Base-by-base conservation (phyloP, 306 rosid genomes). In the Ormosia semicastrata region DNA sequence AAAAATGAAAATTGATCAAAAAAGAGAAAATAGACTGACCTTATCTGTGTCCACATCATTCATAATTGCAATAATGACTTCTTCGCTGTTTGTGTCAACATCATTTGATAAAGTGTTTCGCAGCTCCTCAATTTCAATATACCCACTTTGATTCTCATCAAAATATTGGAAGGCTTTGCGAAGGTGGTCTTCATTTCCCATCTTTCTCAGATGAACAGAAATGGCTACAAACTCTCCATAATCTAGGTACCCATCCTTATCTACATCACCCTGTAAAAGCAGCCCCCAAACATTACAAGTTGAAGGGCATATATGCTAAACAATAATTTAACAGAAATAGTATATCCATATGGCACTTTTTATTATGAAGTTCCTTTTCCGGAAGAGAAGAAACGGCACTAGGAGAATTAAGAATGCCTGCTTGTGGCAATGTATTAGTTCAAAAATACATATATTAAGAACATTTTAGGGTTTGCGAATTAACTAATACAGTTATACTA, bases 41-140 rank as follows among this genome's bases (percentile, higher is more conserved):
- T 96, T 93, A 86, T 96, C 98, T 5, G 98, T 89, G 86, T 96
- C 99, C 73, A 96, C 99, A 2, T 96, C 99, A 63, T 80, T 82
- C 87, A 96, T 91, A 74, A 96, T 93, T 76, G 94, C 97, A 66
- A 73, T 83, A 8, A 91, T 72, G 68, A 96, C 94, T 75, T 95
- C 98, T 85, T 96, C 99, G 79, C 68, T 62, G 82, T 82, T 81
- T 43, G 84, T 67, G 34, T 89, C 97, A 66, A 88, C 72, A 14
- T 96, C 98, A 84, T 88, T 85, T 2, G 81, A 82, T 81, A 96
- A 81, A 82, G 92, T 85, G 5, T 41, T 34, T 15, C 93, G 86
- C 47, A 96, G 85, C 88, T 96, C 99, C 63, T 90, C 98, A n/a
- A 96, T 84, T 86, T 93, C 99, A 67, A 96, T 96, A 76, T 79